Evolutionary conservation across 805 yeast genomes (phyloP).

Genomic region (Yamadazyma insecticola): DNA sequence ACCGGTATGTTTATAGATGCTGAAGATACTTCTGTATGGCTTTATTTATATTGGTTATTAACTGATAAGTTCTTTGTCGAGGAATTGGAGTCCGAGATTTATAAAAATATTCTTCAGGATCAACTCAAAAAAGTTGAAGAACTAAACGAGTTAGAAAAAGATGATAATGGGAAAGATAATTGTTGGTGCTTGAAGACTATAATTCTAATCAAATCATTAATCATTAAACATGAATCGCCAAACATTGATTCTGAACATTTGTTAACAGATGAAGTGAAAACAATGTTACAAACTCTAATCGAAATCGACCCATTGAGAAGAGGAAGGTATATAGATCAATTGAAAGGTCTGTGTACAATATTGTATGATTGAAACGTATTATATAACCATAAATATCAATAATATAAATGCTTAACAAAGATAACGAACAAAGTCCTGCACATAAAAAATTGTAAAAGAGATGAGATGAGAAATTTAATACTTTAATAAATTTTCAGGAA

Average conservation of each 20-base stretch:
- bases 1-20: conserved; percentile 92
- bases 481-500: background rate
- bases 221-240: conserved; percentile 5
- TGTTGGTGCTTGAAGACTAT: conserved; percentile 73
- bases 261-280: conserved; percentile 26
- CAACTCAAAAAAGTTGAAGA: conserved; percentile 52
- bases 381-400: too few relatives aligned
- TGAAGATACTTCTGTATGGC: conserved; percentile 91
- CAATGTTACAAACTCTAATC: conserved; percentile 39
- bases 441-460: too few relatives aligned
- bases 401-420: too few relatives aligned
- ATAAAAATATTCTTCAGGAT: conserved; percentile 33
- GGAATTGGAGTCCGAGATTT: conserved; percentile 22
- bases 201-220: conserved; percentile 39
- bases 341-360: conserved; percentile 10
- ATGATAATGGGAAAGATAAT: conserved; percentile 58
- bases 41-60: conserved; percentile 77
- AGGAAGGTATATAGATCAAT: conserved; percentile 51
- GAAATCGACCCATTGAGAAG: conserved; percentile 61
- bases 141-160: conserved; percentile 68
- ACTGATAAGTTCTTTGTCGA: conserved; percentile 37
- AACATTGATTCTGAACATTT: conserved; percentile 4
- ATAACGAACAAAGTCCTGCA: too few relatives aligned
- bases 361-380: too few relatives aligned
- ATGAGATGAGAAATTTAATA: conserved; percentile 7